These are phyloP conservation scores for Salix caprea DNA, from an alignment of 345 rosid species.

Conservation along the genomic window DNA sequence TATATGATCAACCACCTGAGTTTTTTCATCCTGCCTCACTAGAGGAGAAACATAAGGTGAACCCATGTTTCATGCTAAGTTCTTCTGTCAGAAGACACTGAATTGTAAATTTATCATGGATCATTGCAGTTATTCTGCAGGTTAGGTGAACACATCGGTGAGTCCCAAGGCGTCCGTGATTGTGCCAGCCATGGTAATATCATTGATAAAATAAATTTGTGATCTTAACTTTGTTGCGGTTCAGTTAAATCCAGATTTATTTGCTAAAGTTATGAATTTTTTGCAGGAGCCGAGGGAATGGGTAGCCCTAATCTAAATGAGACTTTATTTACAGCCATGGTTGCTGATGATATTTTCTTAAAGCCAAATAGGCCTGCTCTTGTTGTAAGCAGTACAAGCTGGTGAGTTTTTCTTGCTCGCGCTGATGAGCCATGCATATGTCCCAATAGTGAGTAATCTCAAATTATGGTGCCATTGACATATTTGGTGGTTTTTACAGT, in stretches of 20 bases:
- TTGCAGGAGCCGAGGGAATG: constrained; percentile 24
- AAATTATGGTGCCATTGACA: too few relatives aligned
- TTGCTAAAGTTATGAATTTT: not conserved
- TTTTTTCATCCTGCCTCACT: constrained; percentile 71
- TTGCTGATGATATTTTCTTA: constrained; percentile 34
- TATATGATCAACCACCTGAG: constrained; percentile 96
- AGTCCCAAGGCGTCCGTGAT: constrained; percentile 53
- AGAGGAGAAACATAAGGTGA: constrained; percentile 80
- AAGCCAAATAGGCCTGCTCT: constrained; percentile 84
- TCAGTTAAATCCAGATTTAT: not conserved
- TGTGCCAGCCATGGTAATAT: constrained; percentile 57
- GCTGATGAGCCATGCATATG: not conserved
- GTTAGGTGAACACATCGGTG: constrained; percentile 48
- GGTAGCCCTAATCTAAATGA: constrained; percentile 36
- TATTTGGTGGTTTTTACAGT: too few relatives aligned
- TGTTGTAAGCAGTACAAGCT: constrained; percentile 96
- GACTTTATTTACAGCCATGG: constrained; percentile 55
- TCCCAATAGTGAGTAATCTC: too few relatives aligned
- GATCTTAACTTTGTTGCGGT: not conserved
- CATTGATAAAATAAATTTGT: not conserved
- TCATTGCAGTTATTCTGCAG: constrained; percentile 74
- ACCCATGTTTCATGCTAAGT: constrained; percentile 11
- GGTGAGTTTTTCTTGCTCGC: constrained; percentile 39
- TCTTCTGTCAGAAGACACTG: not conserved
- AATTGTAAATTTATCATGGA: constrained; percentile 5